Conservation (phyloP, 2,329 filamentous ascomycete species). For the Pseudogymnoascus sp. region DNA sequence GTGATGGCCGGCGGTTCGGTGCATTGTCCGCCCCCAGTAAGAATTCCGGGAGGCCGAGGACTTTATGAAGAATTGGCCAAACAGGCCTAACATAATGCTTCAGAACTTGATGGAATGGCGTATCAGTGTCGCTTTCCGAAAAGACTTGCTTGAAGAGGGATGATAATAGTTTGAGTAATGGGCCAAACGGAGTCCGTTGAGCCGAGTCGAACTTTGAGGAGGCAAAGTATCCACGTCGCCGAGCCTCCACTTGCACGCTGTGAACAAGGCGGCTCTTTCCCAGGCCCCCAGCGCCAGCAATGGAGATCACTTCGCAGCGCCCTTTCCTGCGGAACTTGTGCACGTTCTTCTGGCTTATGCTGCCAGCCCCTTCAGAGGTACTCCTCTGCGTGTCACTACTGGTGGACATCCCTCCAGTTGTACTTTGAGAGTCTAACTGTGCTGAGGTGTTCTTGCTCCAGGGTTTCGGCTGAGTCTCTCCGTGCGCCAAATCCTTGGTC, state of each 20-base stretch:
- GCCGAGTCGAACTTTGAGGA: conserved; percentile 59
- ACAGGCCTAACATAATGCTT: conserved; percentile 55
- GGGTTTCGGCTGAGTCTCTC: background rate
- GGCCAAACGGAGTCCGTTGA: conserved; percentile 52
- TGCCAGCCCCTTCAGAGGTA: conserved; percentile 24
- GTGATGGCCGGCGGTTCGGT: conserved; percentile 2
- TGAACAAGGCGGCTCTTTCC: conserved; percentile 59
- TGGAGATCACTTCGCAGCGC: conserved; percentile 54
- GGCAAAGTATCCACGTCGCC: conserved; percentile 55
- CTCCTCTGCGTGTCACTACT: conserved; percentile 1
- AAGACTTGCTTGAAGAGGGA: conserved; percentile 60
- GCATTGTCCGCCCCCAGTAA: conserved; percentile 38
- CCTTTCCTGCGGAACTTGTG: conserved; percentile 51
- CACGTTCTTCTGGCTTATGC: conserved; percentile 20
- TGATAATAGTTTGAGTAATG: conserved; percentile 55
- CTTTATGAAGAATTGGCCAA: conserved; percentile 55
- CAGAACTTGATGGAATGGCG: conserved; percentile 51
- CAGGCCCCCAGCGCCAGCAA: conserved; percentile 54
- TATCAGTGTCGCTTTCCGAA: conserved; percentile 58
- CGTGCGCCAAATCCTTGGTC: background rate
- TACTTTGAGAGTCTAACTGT: background rate
- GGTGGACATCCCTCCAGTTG: background rate
- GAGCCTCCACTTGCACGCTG: conserved; percentile 51
- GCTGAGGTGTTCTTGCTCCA: conserved; percentile 4
- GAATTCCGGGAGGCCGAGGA: conserved; percentile 62